A percentile compares a stretch with the other conserved stretches of the same genome.
These are phyloP conservation scores for Gyromitra esculenta DNA, from an alignment of 2,329 filamentous ascomycete species.

Conservation along the genomic window DNA sequence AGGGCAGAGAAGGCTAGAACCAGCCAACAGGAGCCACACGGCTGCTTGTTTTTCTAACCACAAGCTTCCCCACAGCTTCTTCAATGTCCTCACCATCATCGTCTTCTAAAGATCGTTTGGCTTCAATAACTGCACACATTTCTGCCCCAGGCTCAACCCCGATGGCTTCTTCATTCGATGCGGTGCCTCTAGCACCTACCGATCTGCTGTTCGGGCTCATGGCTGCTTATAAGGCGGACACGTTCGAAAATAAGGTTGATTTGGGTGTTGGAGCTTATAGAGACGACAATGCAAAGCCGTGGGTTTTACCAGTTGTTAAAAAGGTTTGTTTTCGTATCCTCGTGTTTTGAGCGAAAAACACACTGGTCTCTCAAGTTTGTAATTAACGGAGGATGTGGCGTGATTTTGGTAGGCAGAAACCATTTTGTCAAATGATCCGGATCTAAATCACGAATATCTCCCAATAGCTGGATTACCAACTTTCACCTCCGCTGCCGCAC, in stretches of 20 bases:
- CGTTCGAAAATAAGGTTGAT: constrained; percentile 83
- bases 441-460: constrained; percentile 97
- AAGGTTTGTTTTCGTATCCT: constrained; percentile 72
- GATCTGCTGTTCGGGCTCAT: constrained; percentile 95
- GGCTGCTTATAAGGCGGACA: constrained; percentile 84
- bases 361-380: neutral
- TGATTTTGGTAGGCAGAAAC: constrained; percentile 78
- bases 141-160: constrained; percentile 36
- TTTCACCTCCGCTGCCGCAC: constrained; percentile 89
- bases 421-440: constrained; percentile 84
- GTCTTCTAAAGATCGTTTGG: constrained; percentile 52
- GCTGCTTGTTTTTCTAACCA: constrained; percentile 8
- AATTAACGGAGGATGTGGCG: constrained; percentile 18
- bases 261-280: constrained; percentile 95
- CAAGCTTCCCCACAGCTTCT: constrained; percentile 18
- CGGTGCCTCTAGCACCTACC: constrained; percentile 89
- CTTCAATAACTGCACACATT: constrained; percentile 55
- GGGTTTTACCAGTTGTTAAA: constrained; percentile 94
- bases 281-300: constrained; percentile 94
- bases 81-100: constrained; percentile 45
- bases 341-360: constrained; percentile 12
- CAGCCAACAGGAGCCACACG: constrained; percentile 19
- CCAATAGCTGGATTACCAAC: constrained; percentile 88
- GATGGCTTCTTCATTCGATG: constrained; percentile 62
- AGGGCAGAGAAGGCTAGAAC: constrained; percentile 17